Percentiles rank a stretch among this genome's conserved stretches.
These are phyloP conservation scores for Infundibulicybe gibba DNA, from an alignment of 768 basidiomycete species.

Conservation along the genomic window DNA sequence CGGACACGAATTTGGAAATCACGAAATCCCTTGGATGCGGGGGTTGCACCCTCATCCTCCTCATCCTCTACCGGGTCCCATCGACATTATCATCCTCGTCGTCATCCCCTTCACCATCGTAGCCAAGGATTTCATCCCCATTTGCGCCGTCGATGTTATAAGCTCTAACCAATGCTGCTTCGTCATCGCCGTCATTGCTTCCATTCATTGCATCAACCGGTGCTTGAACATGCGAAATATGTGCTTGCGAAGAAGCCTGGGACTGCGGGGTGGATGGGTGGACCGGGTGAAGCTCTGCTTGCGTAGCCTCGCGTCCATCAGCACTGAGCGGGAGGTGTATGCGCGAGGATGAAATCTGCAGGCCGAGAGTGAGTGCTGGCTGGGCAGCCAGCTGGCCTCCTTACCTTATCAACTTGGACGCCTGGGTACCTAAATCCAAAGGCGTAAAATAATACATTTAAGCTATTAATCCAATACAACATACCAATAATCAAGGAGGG, in stretches of 20 bases:
- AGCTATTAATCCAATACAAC: neutral
- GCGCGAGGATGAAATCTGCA: too few relatives aligned
- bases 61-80: neutral
- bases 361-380: too few relatives aligned
- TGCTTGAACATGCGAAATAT: too few relatives aligned
- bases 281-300: neutral
- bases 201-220: too few relatives aligned
- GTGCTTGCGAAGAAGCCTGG: too few relatives aligned
- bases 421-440: neutral
- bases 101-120: slow-evolving; percentile 1
- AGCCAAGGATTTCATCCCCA: slow-evolving; percentile 1
- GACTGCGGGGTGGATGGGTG: neutral
- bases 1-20: slow-evolving; percentile 10
- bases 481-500: neutral
- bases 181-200: slow-evolving; percentile 1
- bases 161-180: neutral
- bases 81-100: neutral
- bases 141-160: slow-evolving; percentile 3
- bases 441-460: too few relatives aligned
- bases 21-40: neutral
- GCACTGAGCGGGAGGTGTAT: too few relatives aligned
- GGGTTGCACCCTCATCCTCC: slow-evolving; percentile 1
- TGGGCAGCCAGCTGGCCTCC: neutral
- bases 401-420: neutral
- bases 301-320: neutral